These are phyloP conservation scores for Quillaja saponaria DNA, from an alignment of 306 rosid genomes.

Conservation along the genomic window DNA sequence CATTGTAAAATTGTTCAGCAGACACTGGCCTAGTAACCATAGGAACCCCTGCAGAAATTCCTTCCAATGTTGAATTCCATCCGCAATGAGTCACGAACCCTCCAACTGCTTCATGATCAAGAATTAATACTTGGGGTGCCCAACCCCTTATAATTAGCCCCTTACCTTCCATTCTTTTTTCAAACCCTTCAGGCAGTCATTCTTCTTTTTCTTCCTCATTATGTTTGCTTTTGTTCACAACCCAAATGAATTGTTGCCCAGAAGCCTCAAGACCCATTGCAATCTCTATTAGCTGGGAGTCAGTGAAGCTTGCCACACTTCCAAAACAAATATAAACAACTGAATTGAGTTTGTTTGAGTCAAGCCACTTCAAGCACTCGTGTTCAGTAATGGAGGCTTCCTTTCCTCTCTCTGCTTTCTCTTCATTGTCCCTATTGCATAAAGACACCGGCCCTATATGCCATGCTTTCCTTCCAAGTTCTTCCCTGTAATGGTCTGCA, in stretches of 20 bases:
- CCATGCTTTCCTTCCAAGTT: constrained; percentile 49
- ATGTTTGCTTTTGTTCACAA: too few species aligned
- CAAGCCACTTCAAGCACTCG: too few species aligned
- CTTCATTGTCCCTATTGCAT: not conserved
- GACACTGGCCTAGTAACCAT: constrained; percentile 46
- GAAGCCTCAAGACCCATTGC: too few species aligned
- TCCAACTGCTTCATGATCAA: constrained; percentile 34
- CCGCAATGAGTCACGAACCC: too few species aligned
- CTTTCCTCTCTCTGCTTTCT: constrained; percentile 6
- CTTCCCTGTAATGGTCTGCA: constrained; percentile 40
- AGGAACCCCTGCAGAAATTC: constrained; percentile 39
- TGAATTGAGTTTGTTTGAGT: too few species aligned
- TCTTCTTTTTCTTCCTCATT: too few species aligned
- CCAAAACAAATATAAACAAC: too few species aligned
- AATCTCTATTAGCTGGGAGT: constrained; percentile 54
- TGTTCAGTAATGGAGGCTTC: constrained; percentile 4
- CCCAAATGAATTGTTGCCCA: too few species aligned
- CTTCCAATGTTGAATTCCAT: constrained; percentile 48
- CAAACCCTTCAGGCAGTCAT: constrained; percentile 42
- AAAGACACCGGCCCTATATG: constrained; percentile 62
- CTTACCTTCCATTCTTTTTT: constrained; percentile 46
- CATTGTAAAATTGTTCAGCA: constrained; percentile 36
- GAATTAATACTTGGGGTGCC: constrained; percentile 44
- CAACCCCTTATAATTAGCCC: constrained; percentile 55
- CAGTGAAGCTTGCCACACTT: constrained; percentile 20